Percentiles rank a stretch among this genome's conserved stretches.
phyloP scores from a whole-genome alignment of 768 basidiomycete species.

The Boletus eberwhitei region DNA sequence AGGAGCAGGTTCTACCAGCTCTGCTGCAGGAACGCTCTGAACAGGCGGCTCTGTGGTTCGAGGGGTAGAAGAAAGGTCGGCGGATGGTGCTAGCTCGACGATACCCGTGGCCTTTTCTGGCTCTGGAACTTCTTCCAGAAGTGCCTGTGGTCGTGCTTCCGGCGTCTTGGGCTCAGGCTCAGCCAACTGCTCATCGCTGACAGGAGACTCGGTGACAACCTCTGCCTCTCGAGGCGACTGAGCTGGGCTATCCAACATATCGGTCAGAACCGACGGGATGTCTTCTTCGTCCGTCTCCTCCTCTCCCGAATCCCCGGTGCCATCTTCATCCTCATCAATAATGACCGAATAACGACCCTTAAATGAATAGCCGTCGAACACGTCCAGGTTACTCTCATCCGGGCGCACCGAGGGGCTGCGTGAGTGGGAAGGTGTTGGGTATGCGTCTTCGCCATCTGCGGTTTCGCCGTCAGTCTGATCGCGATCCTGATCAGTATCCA shows the following conservation, averaged over 20 bases:
- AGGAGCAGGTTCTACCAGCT: conserved; percentile 24
- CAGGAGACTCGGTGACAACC: conserved; percentile 36
- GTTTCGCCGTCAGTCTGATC: conserved; percentile 66
- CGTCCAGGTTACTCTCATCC: conserved; percentile 53
- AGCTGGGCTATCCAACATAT: conserved; percentile 19
- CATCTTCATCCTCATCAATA: conserved; percentile 59
- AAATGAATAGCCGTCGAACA: conserved; percentile 95
- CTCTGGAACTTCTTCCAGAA: conserved; percentile 28
- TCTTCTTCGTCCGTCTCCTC: conserved; percentile 39
- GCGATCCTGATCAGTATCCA: conserved; percentile 68
- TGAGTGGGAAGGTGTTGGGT: conserved; percentile 76
- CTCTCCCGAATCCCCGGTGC: conserved; percentile 33
- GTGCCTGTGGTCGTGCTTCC: conserved; percentile 51
- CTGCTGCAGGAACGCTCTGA: conserved; percentile 1
- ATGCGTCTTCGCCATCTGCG: conserved; percentile 72
- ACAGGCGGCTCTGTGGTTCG: conserved; percentile 10
- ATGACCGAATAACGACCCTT: conserved; percentile 81
- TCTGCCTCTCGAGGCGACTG: conserved; percentile 28
- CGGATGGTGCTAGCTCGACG: conserved; percentile 16
- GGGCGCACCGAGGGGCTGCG: conserved; percentile 67
- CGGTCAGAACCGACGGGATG: conserved; percentile 22
- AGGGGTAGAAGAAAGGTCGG: conserved; percentile 16
- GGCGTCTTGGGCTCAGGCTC: conserved; percentile 75
- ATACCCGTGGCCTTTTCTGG: conserved; percentile 9
- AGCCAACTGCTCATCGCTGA: conserved; percentile 29